These are phyloP conservation scores for Lodderomyces metapsilosis DNA, from an alignment of 1,139 yeast species.

Conservation along the genomic window DNA sequence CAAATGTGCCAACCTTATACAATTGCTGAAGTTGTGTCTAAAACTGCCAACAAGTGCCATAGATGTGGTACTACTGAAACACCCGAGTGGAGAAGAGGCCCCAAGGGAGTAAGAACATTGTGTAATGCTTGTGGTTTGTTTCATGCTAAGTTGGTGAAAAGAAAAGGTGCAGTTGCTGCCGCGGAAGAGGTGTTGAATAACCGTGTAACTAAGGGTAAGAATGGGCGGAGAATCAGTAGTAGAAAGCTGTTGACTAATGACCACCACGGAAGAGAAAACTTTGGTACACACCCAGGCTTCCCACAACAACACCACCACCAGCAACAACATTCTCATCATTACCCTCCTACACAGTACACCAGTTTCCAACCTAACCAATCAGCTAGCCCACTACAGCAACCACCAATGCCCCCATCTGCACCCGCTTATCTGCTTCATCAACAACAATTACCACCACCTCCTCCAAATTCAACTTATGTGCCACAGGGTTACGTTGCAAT, in stretches of 20 bases:
- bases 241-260: constrained; percentile 24
- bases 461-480: background rate
- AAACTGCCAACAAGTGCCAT: constrained; percentile 37
- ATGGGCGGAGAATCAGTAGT: constrained; percentile 43
- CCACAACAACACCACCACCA: background rate
- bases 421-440: background rate
- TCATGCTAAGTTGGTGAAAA: constrained; percentile 70
- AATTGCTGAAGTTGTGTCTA: constrained; percentile 35
- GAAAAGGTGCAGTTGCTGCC: constrained; percentile 66
- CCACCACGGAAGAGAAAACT: background rate
- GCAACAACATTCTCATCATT: background rate
- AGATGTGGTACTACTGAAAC: constrained; percentile 77
- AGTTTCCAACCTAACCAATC: background rate
- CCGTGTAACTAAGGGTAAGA: constrained; percentile 47
- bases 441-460: background rate
- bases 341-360: background rate
- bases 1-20: background rate
- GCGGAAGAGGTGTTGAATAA: constrained; percentile 47
- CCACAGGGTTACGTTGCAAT: background rate
- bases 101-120: constrained; percentile 77
- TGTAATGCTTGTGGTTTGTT: constrained; percentile 90
- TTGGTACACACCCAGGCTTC: background rate
- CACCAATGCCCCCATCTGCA: background rate
- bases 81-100: constrained; percentile 93
- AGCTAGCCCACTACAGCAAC: background rate